phyloP scores from a whole-genome alignment of 495 filamentous ascomycete genomes.

The Penicillium salamii region DNA sequence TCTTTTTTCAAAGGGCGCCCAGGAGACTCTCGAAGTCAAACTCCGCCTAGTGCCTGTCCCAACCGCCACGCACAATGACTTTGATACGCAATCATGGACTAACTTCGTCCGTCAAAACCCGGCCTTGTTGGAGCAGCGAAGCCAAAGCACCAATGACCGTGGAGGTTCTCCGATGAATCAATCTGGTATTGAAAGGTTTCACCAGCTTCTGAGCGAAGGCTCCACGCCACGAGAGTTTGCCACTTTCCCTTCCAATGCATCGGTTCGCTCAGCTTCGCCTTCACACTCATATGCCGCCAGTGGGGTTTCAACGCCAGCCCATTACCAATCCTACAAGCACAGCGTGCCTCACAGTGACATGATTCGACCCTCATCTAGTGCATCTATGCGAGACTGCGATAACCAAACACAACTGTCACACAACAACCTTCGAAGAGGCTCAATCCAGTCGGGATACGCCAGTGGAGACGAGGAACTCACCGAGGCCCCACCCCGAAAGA shows the following conservation, averaged over 20 bases:
- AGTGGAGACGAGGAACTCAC: slow-evolving; percentile 63
- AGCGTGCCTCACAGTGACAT: slow-evolving; percentile 29
- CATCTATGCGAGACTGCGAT: slow-evolving; percentile 42
- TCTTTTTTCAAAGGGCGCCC: slow-evolving; percentile 76
- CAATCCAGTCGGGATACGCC: slow-evolving; percentile 57
- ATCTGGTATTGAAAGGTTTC: slow-evolving; percentile 51
- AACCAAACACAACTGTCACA: slow-evolving; percentile 28
- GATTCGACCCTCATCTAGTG: slow-evolving; percentile 49
- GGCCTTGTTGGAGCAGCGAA: slow-evolving; percentile 33
- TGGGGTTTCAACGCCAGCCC: slow-evolving; percentile 34
- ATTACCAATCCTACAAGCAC: slow-evolving; percentile 20
- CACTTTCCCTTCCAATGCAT: slow-evolving; percentile 25
- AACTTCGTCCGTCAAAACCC: slow-evolving; percentile 62
- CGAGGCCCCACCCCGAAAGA: slow-evolving; percentile 62
- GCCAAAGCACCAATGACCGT: slow-evolving; percentile 27
- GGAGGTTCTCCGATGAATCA: slow-evolving; percentile 48
- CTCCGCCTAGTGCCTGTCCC: slow-evolving; percentile 81
- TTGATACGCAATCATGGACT: slow-evolving; percentile 69
- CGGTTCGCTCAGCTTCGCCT: slow-evolving; percentile 35
- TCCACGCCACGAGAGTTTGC: slow-evolving; percentile 44
- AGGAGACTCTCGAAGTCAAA: slow-evolving; percentile 93
- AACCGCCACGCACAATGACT: slow-evolving; percentile 66
- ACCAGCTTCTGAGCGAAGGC: slow-evolving; percentile 47
- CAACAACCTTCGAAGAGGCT: slow-evolving; percentile 28
- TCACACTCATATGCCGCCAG: slow-evolving; percentile 38